Base-by-base conservation (phyloP, 495 filamentous ascomycete genomes). In the Aspergillus baeticus region DNA sequence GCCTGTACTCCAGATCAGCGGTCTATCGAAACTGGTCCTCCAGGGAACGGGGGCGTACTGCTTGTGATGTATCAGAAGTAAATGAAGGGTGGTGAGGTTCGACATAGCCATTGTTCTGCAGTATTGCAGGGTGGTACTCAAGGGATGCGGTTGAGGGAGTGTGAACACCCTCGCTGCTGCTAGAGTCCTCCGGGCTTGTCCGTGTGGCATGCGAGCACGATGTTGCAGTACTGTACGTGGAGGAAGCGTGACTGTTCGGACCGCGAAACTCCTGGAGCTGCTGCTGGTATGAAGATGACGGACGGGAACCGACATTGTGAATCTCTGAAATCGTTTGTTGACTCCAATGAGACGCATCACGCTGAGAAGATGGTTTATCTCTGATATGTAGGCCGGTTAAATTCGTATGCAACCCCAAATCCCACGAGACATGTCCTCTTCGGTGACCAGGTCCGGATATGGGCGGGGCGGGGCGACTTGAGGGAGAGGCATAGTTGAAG, bases 391-490 rank as follows among this genome's bases (percentile, higher is more conserved):
- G 79, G 34, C 87, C 80, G 1, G 84, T 90, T 14, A 95, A 63
- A 18, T 87, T 88, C 31, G 83, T 84, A 57, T 95, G 88, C 26
- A 95, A 68, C 3, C 81, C 82, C 74, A 83, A 85, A 55, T 94
- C 91, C 85, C 89, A 95, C 6, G 87, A 86, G 10, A 79, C 73
- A 50, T 83, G 78, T 22, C 77, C 81, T 14, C 84, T 82, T 29
- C 84, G 78, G 39, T 89, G 85, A 13, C 85, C 82, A 10, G 76
- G 70, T 4, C 73, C 77, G 20, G 78, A 70, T 14, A 77, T 75
- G 3, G 80, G 68, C 31, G 79, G 80, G 11, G 70, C 64, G 10
- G 81, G 79, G 8, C 80, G 72, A 20, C 69, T 66, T 3, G 75
- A 63, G 5, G 76, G 77, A 15, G 78, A 77, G 21, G 70, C 74